phyloP scores from a whole-genome alignment of 805 yeast species.

The Kurtzmaniella cleridarum region DNA sequence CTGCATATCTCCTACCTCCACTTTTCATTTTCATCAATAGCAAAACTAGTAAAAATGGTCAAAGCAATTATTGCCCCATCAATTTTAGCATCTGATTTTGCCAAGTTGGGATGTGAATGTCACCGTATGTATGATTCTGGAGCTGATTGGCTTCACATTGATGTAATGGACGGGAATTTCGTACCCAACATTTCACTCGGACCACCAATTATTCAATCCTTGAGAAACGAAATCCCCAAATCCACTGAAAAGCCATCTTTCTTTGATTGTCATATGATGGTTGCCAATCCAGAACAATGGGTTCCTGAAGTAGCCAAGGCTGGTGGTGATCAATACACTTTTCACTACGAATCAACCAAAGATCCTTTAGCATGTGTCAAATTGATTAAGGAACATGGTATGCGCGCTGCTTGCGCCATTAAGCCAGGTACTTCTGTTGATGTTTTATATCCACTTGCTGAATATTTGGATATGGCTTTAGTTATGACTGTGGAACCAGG shows the following conservation, averaged over 20 bases:
- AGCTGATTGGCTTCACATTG: slow-evolving; percentile 97
- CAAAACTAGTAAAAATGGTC: slow-evolving; percentile 44
- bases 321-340: slow-evolving; percentile 94
- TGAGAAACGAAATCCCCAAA: slow-evolving; percentile 74
- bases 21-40: background rate
- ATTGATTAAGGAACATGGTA: slow-evolving; percentile 71
- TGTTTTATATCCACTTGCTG: slow-evolving; percentile 69
- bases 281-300: slow-evolving; percentile 87
- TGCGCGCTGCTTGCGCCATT: slow-evolving; percentile 90
- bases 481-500: slow-evolving; percentile 99
- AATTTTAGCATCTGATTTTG: slow-evolving; percentile 86
- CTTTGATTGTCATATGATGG: slow-evolving; percentile 99
- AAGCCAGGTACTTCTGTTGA: slow-evolving; percentile 91
- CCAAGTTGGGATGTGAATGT: slow-evolving; percentile 84
- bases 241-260: slow-evolving; percentile 44
- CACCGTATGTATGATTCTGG: slow-evolving; percentile 70
- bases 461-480: slow-evolving; percentile 84
- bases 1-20: background rate
- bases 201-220: slow-evolving; percentile 76
- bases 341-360: slow-evolving; percentile 89
- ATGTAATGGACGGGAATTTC: slow-evolving; percentile 98
- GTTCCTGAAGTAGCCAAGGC: slow-evolving; percentile 85
- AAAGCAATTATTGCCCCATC: slow-evolving; percentile 90
- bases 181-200: slow-evolving; percentile 97
- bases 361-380: slow-evolving; percentile 71